Evolutionary conservation across 2,329 filamentous ascomycete genomes (phyloP).

Genomic region (Chaetomiaceae sp.): DNA sequence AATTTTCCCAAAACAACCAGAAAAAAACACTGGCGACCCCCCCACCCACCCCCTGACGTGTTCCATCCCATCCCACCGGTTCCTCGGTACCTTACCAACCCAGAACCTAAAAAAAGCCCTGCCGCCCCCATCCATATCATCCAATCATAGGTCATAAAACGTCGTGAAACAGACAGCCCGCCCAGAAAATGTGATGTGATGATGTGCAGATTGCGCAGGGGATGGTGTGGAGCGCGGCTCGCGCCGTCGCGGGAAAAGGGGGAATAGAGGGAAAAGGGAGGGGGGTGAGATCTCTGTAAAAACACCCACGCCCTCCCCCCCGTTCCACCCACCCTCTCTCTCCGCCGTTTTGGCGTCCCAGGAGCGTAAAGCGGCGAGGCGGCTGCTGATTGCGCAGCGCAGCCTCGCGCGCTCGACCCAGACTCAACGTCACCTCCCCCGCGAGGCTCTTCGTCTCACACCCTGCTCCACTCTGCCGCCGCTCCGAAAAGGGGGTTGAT

Average conservation of each 20-base stretch:
- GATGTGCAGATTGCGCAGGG: background rate
- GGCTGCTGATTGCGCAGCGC: slow-evolving; percentile 21
- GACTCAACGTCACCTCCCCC: slow-evolving; percentile 28
- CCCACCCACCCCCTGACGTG: no score
- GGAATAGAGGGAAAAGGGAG: no score
- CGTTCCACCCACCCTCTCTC: background rate
- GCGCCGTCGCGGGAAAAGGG: slow-evolving; percentile 26
- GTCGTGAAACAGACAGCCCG: slow-evolving; percentile 43
- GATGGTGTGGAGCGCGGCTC: slow-evolving; percentile 12
- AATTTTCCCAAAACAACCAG: background rate
- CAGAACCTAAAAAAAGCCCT: background rate
- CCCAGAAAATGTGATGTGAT: no score
- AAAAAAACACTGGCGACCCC: background rate
- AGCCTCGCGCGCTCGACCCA: slow-evolving; percentile 25
- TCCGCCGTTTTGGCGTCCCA: background rate
- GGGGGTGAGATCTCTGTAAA: slow-evolving; percentile 25
- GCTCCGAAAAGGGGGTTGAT: background rate
- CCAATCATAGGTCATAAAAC: slow-evolving; percentile 54
- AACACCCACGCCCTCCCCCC: background rate
- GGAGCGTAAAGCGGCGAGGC: slow-evolving; percentile 36
- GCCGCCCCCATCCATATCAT: slow-evolving; percentile 35
- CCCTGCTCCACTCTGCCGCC: slow-evolving; percentile 3
- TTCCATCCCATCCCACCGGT: no score
- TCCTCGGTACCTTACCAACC: background rate
- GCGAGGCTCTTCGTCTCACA: slow-evolving; percentile 24